Conservation (phyloP, 805 yeast species). For the Candida manassasensis region DNA sequence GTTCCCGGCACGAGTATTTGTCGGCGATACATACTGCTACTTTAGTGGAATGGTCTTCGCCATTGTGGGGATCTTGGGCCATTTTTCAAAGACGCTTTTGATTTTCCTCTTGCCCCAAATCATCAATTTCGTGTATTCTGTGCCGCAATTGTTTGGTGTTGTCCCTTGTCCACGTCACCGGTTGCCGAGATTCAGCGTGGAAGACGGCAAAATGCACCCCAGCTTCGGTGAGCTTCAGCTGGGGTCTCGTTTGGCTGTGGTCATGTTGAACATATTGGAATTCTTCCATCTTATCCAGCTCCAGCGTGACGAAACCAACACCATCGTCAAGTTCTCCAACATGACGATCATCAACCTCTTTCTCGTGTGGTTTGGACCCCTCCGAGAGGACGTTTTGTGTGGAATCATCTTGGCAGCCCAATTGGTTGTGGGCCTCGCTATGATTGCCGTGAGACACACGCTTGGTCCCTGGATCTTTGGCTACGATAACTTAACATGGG, state of each 20-base stretch:
- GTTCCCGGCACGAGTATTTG: slow-evolving; percentile 91
- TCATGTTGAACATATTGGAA: slow-evolving; percentile 33
- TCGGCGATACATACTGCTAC: slow-evolving; percentile 97
- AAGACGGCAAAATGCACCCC: slow-evolving; percentile 72
- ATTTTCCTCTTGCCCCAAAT: slow-evolving; percentile 88
- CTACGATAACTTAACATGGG: slow-evolving; percentile 65
- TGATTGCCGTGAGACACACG: slow-evolving; percentile 72
- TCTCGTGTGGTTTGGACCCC: slow-evolving; percentile 85
- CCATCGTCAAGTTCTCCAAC: slow-evolving; percentile 56
- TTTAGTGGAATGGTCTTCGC: slow-evolving; percentile 99
- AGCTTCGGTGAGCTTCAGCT: slow-evolving; percentile 33
- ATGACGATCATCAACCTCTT: slow-evolving; percentile 82
- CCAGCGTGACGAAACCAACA: slow-evolving; percentile 16
- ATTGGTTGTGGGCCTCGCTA: slow-evolving; percentile 57
- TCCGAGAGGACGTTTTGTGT: slow-evolving; percentile 79
- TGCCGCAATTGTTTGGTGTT: slow-evolving; percentile 84
- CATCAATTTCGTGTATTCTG: slow-evolving; percentile 80
- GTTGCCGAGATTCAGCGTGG: slow-evolving; percentile 67
- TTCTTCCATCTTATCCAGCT: slow-evolving; percentile 44
- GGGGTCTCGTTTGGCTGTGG: slow-evolving; percentile 28
- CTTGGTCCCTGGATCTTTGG: slow-evolving; percentile 86
- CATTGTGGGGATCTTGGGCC: slow-evolving; percentile 92
- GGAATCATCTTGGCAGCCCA: slow-evolving; percentile 55
- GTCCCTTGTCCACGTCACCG: slow-evolving; percentile 96
- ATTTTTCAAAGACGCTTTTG: slow-evolving; percentile 88